phyloP scores from a whole-genome alignment of 352 stramenopile species.

The Pseudoperonospora humuli region DNA sequence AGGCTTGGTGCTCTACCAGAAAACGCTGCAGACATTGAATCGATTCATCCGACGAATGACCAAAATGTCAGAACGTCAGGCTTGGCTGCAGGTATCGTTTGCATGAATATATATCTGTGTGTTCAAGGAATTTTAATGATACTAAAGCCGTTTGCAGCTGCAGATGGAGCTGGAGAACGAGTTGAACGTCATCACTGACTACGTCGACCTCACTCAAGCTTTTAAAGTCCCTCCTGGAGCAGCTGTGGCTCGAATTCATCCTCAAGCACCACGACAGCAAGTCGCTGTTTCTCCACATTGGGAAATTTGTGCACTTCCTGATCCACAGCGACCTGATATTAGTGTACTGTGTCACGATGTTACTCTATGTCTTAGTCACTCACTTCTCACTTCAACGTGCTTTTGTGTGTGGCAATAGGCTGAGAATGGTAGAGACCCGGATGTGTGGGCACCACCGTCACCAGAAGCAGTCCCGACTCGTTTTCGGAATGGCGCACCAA shows the following conservation, averaged over 20 bases:
- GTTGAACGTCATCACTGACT: slow-evolving; percentile 68
- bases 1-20: slow-evolving; percentile 47
- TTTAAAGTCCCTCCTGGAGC: slow-evolving; percentile 51
- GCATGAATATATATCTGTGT: no score
- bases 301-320: no score
- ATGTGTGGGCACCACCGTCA: slow-evolving; percentile 50
- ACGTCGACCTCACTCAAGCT: slow-evolving; percentile 58
- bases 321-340: no score
- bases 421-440: no score
- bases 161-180: slow-evolving; percentile 81
- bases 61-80: slow-evolving; percentile 69
- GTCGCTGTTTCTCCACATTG: no score
- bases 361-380: no score
- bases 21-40: slow-evolving; percentile 45
- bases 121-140: no score
- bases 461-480: slow-evolving; percentile 35
- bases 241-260: no score
- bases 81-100: slow-evolving; percentile 63
- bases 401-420: no score
- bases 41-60: slow-evolving; percentile 61
- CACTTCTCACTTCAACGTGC: no score
- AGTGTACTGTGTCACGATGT: no score
- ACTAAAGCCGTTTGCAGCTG: slow-evolving; percentile 30
- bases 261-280: no score
- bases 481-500: slow-evolving; percentile 20